Conservation (phyloP, 2,329 filamentous ascomycete species). For the Coniochaeta ligniaria region DNA sequence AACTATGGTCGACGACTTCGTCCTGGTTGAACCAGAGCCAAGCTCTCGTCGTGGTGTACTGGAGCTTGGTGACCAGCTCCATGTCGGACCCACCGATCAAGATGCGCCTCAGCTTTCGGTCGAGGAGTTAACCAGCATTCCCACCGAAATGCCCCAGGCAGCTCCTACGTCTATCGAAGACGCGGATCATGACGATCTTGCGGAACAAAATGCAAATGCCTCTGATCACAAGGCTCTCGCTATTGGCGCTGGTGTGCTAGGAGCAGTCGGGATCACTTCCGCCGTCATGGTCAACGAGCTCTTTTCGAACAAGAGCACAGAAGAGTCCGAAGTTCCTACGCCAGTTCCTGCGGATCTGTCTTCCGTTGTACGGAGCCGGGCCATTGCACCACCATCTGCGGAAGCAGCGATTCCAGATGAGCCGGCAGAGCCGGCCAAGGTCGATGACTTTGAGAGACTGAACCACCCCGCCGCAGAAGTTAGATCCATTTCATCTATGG, state of each 20-base stretch:
- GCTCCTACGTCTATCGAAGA: background rate
- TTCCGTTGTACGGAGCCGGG: background rate
- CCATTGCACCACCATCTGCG: background rate
- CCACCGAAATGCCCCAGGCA: background rate
- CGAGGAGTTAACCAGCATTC: background rate
- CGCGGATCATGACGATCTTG: background rate
- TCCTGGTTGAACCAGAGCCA: background rate
- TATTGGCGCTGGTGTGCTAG: background rate
- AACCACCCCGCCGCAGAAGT: constrained; percentile 2
- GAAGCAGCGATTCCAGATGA: background rate
- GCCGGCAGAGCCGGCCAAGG: background rate
- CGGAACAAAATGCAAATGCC: background rate
- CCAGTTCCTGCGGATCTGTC: background rate
- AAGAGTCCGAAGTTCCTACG: background rate
- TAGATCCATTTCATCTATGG: constrained; percentile 8
- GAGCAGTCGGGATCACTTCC: background rate
- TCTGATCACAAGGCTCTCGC: background rate
- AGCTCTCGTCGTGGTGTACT: background rate
- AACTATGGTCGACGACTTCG: background rate
- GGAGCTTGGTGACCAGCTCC: background rate
- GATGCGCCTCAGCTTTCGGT: background rate
- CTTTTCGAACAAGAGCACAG: background rate
- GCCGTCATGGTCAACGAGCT: background rate
- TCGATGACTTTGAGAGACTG: background rate
- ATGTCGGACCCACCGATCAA: background rate